A percentile compares a stretch with the other conserved stretches of the same genome.
These are phyloP conservation scores for Fusarium scirpi DNA, from an alignment of 2,329 filamentous ascomycete genomes.

Conservation along the genomic window DNA sequence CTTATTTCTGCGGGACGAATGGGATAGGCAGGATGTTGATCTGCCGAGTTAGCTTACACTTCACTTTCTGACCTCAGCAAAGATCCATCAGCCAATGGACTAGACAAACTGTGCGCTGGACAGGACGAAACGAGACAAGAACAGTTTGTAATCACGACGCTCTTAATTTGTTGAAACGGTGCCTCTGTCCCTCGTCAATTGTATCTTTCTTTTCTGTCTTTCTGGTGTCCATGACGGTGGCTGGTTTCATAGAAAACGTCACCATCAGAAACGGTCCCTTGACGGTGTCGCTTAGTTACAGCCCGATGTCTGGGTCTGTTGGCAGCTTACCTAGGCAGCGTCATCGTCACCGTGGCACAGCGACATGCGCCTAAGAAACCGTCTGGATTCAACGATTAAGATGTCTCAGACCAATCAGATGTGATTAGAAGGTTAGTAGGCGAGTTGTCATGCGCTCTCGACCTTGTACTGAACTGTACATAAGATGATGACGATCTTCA, in stretches of 20 bases:
- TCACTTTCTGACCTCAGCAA: conserved; percentile 20
- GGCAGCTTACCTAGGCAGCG: conserved; percentile 8
- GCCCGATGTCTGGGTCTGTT: conserved; percentile 2
- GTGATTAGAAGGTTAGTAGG: conserved; percentile 2
- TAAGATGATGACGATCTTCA: conserved; percentile 21
- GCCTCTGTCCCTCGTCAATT: conserved; percentile 18
- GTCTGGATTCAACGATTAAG: conserved; percentile 23
- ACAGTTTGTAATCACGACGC: conserved; percentile 9
- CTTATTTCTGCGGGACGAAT: conserved; percentile 7
- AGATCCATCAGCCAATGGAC: conserved; percentile 3
- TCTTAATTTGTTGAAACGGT: not conserved
- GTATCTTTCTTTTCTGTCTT: conserved; percentile 19
- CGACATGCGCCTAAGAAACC: conserved; percentile 16
- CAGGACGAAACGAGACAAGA: conserved; percentile 30
- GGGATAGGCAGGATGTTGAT: conserved; percentile 38
- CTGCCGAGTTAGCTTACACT: conserved; percentile 26
- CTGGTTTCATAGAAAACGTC: conserved; percentile 41
- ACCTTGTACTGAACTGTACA: not conserved
- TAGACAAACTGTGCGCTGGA: conserved; percentile 17
- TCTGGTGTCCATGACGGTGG: conserved; percentile 32
- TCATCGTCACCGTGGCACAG: conserved; percentile 45
- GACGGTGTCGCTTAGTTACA: conserved; percentile 25
- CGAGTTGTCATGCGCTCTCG: conserved; percentile 15
- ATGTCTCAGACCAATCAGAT: conserved; percentile 23
- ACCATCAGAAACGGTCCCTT: conserved; percentile 37